Evolutionary conservation across 208 protist genomes (phyloP), one percentile per base, ranked within the genome.

Genomic region (Leptomonas seymouri): DNA sequence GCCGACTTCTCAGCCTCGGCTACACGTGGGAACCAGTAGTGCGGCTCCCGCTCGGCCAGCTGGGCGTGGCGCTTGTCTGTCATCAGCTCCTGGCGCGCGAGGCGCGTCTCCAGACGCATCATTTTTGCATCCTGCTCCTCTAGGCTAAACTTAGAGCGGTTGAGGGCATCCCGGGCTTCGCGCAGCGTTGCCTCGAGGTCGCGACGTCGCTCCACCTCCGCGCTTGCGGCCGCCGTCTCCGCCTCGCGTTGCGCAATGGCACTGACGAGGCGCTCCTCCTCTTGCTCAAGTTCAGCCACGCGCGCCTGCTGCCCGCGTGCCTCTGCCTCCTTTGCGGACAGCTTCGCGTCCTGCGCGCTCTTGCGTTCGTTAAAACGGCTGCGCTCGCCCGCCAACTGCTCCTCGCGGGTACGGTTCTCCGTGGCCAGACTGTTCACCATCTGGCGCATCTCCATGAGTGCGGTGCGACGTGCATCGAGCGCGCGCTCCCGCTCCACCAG

Each of bases 111-210:
- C 27, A 93, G 64, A 18, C 71, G 74, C 84, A 91, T 85, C 54
- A 95, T 65, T 42, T 84, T 74, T 20, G 74, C 86, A 55, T 95
- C 90, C 57, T 80, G 74, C 60, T 95, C 90, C 72, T 95, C 90
- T 23, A 93, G 69, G 23, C 78, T 61, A 25, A 82, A 82, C 80
- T 93, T 93, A 14, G 88, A 42, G 21, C 76, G 74, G 23, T 82
- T 91, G 18, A 95, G 69, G 11, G 46, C 57, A 36, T 82, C 84
- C 51, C 65, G 63, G 16, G 75, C 74, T 2, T 90, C 80, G 23
- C 58, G 67, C 67, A 91, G 27, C 25, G 73, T 74, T 2, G 27
- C 27, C 34, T 85, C 75, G n/a, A 92, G 63, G 42, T 71, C 63
- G 46, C 81, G 74, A 23, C 86, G 81, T 31, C 74, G 75, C 63